phyloP scores from a whole-genome alignment of 2,329 filamentous ascomycete species.

The Sodiomyces alkalinus region DNA sequence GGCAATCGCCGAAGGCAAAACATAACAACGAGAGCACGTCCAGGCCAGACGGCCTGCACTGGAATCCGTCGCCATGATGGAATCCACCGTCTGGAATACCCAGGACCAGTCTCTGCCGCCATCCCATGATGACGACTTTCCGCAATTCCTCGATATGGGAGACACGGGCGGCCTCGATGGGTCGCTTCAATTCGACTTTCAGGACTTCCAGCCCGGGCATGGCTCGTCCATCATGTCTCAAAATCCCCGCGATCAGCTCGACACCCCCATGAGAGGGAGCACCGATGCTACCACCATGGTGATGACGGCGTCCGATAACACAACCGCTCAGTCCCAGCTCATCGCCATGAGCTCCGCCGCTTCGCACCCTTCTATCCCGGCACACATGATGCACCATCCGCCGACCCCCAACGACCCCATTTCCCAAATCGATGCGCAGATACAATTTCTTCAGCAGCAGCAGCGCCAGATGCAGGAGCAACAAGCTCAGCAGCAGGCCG shows the following conservation, averaged over 20 bases:
- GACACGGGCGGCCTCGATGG: slow-evolving; percentile 37
- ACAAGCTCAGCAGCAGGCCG: slow-evolving; percentile 26
- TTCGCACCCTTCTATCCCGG: slow-evolving; percentile 28
- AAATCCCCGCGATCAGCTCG: slow-evolving; percentile 23
- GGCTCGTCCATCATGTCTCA: slow-evolving; percentile 24
- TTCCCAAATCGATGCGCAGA: slow-evolving; percentile 47
- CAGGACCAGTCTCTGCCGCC: slow-evolving; percentile 39
- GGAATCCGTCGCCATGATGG: slow-evolving; percentile 29
- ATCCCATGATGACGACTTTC: slow-evolving; percentile 43
- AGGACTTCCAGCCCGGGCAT: slow-evolving; percentile 30
- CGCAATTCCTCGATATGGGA: slow-evolving; percentile 48
- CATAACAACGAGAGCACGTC: too few relatives aligned
- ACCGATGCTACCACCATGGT: slow-evolving; percentile 23
- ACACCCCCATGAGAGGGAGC: slow-evolving; percentile 35
- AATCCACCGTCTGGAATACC: slow-evolving; percentile 36
- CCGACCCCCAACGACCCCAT: slow-evolving; percentile 34
- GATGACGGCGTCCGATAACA: slow-evolving; percentile 11
- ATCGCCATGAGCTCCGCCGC: slow-evolving; percentile 31
- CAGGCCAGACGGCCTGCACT: not conserved
- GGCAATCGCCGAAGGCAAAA: too few relatives aligned
- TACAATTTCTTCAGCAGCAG: slow-evolving; percentile 50
- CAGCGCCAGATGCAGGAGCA: slow-evolving; percentile 48
- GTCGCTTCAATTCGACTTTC: slow-evolving; percentile 44
- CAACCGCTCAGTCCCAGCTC: slow-evolving; percentile 24
- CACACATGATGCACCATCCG: slow-evolving; percentile 28